Evolutionary conservation across 1,284 basidiomycete genomes (phyloP).

Genomic region (Tilletia indica): DNA sequence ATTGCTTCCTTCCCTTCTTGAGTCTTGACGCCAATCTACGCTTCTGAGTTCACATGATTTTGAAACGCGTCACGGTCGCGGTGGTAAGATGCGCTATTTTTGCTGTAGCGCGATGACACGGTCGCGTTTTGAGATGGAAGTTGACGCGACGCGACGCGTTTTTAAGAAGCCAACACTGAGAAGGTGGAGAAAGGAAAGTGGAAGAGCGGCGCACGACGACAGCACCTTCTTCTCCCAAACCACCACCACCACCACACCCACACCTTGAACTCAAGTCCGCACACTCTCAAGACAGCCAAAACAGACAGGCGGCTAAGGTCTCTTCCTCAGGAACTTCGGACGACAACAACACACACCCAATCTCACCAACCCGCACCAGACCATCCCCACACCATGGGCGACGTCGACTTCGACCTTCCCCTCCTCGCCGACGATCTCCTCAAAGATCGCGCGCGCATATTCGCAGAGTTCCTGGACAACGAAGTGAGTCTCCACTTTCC

Average conservation of each 20-base stretch:
- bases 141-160: constrained; percentile 4
- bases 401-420: constrained; percentile 36
- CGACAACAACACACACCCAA: too few species aligned
- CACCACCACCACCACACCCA: background rate
- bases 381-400: background rate
- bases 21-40: too few species aligned
- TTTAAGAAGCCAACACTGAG: background rate
- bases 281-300: too few species aligned
- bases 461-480: constrained; percentile 82
- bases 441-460: constrained; percentile 62
- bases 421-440: constrained; percentile 50
- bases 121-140: background rate
- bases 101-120: too few species aligned
- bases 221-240: too few species aligned
- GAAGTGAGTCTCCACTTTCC: constrained; percentile 62
- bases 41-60: too few species aligned
- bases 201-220: background rate
- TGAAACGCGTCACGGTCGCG: too few species aligned
- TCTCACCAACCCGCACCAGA: constrained; percentile 17
- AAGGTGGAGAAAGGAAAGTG: background rate
- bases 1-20: too few species aligned
- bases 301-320: too few species aligned
- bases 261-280: too few species aligned
- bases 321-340: too few species aligned
- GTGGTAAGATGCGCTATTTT: too few species aligned